Evolutionary conservation across 2,329 filamentous ascomycete species (phyloP).

Genomic region (Boeremia exigua): DNA sequence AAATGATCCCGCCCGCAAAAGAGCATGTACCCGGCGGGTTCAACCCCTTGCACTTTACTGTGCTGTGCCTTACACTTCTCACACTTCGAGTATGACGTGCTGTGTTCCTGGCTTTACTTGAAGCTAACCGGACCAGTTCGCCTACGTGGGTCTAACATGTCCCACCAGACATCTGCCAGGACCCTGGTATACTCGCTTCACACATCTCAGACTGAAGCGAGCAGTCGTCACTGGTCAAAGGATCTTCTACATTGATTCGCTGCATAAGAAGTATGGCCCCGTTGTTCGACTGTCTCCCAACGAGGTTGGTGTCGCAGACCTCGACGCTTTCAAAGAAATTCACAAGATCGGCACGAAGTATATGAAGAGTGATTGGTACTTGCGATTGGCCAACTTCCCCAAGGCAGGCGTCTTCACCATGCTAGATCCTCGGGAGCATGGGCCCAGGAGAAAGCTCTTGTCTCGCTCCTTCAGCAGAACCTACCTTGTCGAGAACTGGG

Average conservation of each 20-base stretch:
- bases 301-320: conserved; percentile 40
- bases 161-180: conserved; percentile 37
- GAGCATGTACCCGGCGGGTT: conserved; percentile 2
- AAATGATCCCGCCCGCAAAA: conserved; percentile 3
- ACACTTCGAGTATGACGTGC: conserved; percentile 4
- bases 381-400: conserved; percentile 30
- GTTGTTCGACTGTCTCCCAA: conserved; percentile 40
- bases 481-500: conserved; percentile 47
- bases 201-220: conserved; percentile 45
- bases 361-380: conserved; percentile 38
- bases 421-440: conserved; percentile 44
- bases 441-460: conserved; percentile 43
- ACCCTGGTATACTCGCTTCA: conserved; percentile 43
- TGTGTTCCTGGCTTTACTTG: background rate
- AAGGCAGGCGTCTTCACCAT: conserved; percentile 47
- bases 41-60: conserved; percentile 16
- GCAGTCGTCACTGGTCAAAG: conserved; percentile 47
- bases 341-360: conserved; percentile 40
- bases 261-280: conserved; percentile 45
- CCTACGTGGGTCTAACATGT: conserved; percentile 34
- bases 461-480: conserved; percentile 46
- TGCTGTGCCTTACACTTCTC: conserved; percentile 11
- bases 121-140: conserved; percentile 19
- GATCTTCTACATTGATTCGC: conserved; percentile 48
- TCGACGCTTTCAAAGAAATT: conserved; percentile 38